phyloP scores from a whole-genome alignment of 352 stramenopile genomes.

The Sclerospora graminicola region DNA sequence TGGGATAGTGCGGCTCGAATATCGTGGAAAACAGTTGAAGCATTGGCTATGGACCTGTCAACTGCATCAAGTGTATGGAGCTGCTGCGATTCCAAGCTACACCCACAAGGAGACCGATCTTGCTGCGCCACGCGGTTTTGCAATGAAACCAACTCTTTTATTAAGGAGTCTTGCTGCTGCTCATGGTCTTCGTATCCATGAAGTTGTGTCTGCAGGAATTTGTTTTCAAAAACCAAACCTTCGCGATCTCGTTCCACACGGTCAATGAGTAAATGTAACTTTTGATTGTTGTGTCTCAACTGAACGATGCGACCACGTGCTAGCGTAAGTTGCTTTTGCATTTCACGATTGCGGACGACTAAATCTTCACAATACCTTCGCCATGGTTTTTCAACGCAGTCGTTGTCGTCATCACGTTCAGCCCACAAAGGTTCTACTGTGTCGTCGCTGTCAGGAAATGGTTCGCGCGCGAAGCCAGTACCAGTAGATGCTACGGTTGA shows the following conservation, averaged over 20 bases:
- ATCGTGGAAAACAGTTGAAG: conserved; percentile 15
- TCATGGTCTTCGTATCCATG: conserved; percentile 60
- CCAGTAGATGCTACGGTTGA: conserved; percentile 8
- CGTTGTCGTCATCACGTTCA: conserved; percentile 11
- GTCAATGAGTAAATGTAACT: conserved; percentile 72
- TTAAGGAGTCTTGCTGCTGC: conserved; percentile 51
- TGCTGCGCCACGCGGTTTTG: conserved; percentile 31
- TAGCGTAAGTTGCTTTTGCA: conserved; percentile 66
- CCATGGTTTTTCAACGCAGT: conserved; percentile 40
- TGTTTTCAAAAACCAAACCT: conserved; percentile 71
- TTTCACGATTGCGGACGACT: conserved; percentile 57
- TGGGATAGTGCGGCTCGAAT: conserved; percentile 22
- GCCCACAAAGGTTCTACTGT: too few species aligned
- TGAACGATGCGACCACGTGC: conserved; percentile 51
- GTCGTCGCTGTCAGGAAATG: too few species aligned
- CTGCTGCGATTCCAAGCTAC: conserved; percentile 4
- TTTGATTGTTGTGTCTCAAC: conserved; percentile 73
- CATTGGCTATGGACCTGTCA: neutral
- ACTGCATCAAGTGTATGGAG: neutral
- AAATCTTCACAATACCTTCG: conserved; percentile 66
- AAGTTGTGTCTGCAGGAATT: conserved; percentile 65
- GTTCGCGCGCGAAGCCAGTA: conserved; percentile 7
- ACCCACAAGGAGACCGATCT: conserved; percentile 9
- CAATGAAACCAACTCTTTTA: conserved; percentile 45
- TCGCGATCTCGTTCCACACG: conserved; percentile 79